Base-by-base conservation (phyloP, 495 filamentous ascomycete species). In the Staphylotrichum longicolle region DNA sequence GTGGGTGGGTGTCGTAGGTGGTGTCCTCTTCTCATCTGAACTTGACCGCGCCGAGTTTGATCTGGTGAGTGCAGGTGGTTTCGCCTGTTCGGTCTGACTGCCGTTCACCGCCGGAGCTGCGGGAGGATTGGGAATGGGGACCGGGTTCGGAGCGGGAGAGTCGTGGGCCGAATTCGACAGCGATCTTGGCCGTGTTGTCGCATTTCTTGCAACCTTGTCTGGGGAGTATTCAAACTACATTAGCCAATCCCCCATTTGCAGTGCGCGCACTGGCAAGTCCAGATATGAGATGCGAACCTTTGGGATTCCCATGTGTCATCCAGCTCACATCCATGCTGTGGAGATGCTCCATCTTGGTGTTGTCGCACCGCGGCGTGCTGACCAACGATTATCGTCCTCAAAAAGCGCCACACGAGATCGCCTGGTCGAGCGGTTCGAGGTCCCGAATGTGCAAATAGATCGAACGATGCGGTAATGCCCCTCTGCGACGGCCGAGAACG, bases 261-360 rank as follows among this genome's bases (percentile, higher is more conserved):
- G 9, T 4, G 15, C 51, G 14, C 9, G 11, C 35, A 30, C 20
- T 27, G 20, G 20, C 20, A 27, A 27, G 20, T 27, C 20, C 20
- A 27, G 20, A 27, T 27, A 27, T 27, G 20, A 27, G 20, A 27
- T 27, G 61, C 75, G 48, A 63, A 79, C 79, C 79, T 80, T 82
- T 82, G 8, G 73, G 69, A 63, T 72, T 69, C 61, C 76, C 78
- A 66, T 82, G 78, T 48, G 78, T 80, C 77, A 88, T 82, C 86
- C 86, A 89, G 58, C 79, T 82, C 55, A 89, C 84, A 72, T 89
- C 86, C 60, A 89, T 75, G 34, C 82, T 80, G 63, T 85, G 83
- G 62, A 86, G 76, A 62, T 81, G 81, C 73, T 88, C 86, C 86
- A 87, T 88, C 49, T 57, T 76, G 69, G 34, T 62, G 54, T 46